Percentiles rank a stretch among this genome's conserved stretches.
Conservation (phyloP, 495 filamentous ascomycete species). For the Mytilinidion resinicola region DNA sequence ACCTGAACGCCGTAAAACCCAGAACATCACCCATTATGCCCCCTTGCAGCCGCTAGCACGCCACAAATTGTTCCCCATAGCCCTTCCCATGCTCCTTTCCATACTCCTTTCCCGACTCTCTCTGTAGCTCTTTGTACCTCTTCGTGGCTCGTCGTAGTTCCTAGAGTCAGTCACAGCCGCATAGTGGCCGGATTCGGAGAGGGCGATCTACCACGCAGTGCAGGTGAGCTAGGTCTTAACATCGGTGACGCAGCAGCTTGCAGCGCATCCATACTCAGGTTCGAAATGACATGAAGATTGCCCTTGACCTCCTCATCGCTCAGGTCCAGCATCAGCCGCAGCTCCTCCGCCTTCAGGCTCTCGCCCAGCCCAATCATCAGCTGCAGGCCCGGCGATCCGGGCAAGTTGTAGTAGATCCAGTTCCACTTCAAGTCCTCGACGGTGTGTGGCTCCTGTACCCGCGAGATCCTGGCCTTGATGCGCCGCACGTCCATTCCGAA, state of each 20-base stretch:
- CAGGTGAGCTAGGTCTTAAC: conserved; percentile 22
- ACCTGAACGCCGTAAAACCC: no score
- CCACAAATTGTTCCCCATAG: no score
- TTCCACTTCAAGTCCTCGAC: conserved; percentile 11
- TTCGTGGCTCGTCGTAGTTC: no score
- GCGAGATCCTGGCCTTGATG: conserved; percentile 12
- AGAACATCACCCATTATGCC: no score
- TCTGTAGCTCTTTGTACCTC: no score
- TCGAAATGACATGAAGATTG: conserved; percentile 24
- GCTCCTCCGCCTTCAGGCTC: conserved; percentile 24
- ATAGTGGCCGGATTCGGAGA: conserved; percentile 17
- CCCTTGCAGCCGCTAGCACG: no score
- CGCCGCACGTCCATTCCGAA: conserved; percentile 26
- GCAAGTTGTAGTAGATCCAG: conserved; percentile 22
- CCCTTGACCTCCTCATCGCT: conserved; percentile 20
- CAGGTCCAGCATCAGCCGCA: conserved; percentile 25
- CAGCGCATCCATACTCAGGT: conserved; percentile 21
- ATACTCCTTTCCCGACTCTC: no score
- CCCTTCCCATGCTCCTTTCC: no score
- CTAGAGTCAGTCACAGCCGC: background rate
- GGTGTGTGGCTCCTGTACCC: conserved; percentile 18
- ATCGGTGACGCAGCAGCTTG: conserved; percentile 24
- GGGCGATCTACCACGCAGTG: conserved; percentile 18
- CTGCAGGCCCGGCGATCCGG: conserved; percentile 17
- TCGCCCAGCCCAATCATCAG: conserved; percentile 25